A percentile compares a stretch with the other conserved stretches of the same genome.
These are phyloP conservation scores for Tylopilus sp. DNA, from an alignment of 1,284 basidiomycete species.

Conservation along the genomic window DNA sequence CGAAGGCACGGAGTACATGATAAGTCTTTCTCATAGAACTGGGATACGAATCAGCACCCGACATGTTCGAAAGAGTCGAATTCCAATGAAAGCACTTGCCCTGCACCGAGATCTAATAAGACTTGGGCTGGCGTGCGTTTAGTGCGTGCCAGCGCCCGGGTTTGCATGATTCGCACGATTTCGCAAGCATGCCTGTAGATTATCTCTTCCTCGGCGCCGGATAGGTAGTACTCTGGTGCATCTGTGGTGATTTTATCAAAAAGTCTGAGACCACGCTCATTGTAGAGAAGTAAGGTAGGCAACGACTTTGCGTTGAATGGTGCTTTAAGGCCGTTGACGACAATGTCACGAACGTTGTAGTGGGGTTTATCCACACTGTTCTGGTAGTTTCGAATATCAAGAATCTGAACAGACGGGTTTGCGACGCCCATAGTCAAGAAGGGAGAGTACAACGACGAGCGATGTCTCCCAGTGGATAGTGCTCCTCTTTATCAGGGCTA, in stretches of 20 bases:
- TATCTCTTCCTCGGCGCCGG: slow-evolving; percentile 72
- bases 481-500: too few relatives aligned
- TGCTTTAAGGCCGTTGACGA: slow-evolving; percentile 53
- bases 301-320: slow-evolving; percentile 59
- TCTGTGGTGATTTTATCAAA: slow-evolving; percentile 84
- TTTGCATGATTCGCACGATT: slow-evolving; percentile 72
- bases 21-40: slow-evolving; percentile 91
- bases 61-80: background rate
- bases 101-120: slow-evolving; percentile 85
- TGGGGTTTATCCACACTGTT: background rate
- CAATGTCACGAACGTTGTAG: slow-evolving; percentile 42
- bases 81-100: slow-evolving; percentile 51
- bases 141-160: slow-evolving; percentile 39
- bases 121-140: slow-evolving; percentile 46
- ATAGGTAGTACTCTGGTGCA: slow-evolving; percentile 87
- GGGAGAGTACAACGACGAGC: background rate
- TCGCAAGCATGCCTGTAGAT: slow-evolving; percentile 59
- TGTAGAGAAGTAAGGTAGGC: slow-evolving; percentile 86
- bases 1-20: slow-evolving; percentile 76
- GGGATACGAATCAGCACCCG: slow-evolving; percentile 17
- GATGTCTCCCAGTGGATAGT: too few relatives aligned
- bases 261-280: slow-evolving; percentile 77
- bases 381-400: slow-evolving; percentile 27
- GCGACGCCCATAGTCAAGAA: slow-evolving; percentile 24
- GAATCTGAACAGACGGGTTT: slow-evolving; percentile 17